Base-by-base conservation (phyloP, 2,329 filamentous ascomycete species). In the Xylariaceae sp. region DNA sequence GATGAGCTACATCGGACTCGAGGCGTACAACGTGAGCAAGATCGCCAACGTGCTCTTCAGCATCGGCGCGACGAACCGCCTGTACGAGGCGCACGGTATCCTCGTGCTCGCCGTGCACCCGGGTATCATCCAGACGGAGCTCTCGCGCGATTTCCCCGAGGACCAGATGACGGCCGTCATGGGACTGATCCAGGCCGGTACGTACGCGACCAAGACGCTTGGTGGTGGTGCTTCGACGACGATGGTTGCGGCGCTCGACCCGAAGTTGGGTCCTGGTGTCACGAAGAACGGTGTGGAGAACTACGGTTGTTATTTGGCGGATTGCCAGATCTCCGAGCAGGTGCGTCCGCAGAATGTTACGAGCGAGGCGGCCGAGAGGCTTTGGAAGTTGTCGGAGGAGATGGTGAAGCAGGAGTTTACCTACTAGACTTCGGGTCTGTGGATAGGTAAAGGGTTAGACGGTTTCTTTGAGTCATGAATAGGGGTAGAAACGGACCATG, bases 351-450 rank as follows among this genome's bases (percentile, higher is more conserved):
- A 56, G 42, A 59, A 67, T 2, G 62, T 69, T 7, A 72, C 71
- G 17, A 71, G 65, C 42, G 59, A 65, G 4, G 69, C 68, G 42
- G 74, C 73, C 2, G 72, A 73, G 61, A 74, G 60, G 64, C 64
- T 76, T 47, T 76, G 74, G 75, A 67, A 68, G 51, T 4, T 72
- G 11, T 74, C 73, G 0, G 70, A 75, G 64, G 66, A 70, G 50
- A 44, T 75, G 63, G 73, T 75, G 30, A 67, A 68, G 55, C 65
- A 74, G 67, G 69, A 69, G 55, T 75, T 75, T 58, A 45, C 63
- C 51, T 72, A 66, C 66, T 72, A 67, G 6, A 17, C 51, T 45
- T 45, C 6, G 11, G 42, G 3, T 2, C 23, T 30, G 23, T 30
- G 23, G 23, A 30, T 30, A n/a, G n/a, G n/a, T n/a, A 30, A 5